These are phyloP conservation scores for Irpex rosettiformis DNA, from an alignment of 1,284 basidiomycete species.

Conservation along the genomic window DNA sequence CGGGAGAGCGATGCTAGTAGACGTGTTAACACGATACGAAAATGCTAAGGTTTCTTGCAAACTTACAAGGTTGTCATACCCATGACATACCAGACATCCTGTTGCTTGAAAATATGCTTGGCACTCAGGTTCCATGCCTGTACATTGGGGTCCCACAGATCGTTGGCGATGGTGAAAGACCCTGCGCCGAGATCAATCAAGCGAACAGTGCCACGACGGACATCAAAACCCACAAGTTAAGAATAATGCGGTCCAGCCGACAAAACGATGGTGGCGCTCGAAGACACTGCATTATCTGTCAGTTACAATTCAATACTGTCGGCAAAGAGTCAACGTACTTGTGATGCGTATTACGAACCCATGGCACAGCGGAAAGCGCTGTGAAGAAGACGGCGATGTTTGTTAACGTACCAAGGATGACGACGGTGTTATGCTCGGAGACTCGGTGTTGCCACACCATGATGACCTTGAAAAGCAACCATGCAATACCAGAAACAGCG, in stretches of 20 bases:
- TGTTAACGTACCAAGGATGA: constrained; percentile 57
- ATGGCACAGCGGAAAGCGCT: constrained; percentile 62
- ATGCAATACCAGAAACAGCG: constrained; percentile 60
- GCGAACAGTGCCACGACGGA: neutral
- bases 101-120: constrained; percentile 54
- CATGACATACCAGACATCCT: constrained; percentile 73
- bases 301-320: neutral
- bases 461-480: constrained; percentile 61
- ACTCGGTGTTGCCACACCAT: constrained; percentile 46
- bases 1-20: constrained; percentile 59
- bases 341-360: constrained; percentile 73
- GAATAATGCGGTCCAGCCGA: constrained; percentile 65
- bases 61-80: constrained; percentile 72
- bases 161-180: constrained; percentile 64
- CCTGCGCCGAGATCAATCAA: constrained; percentile 31
- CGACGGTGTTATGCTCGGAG: constrained; percentile 48
- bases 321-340: constrained; percentile 48
- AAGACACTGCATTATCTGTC: constrained; percentile 45
- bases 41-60: neutral
- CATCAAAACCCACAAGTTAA: constrained; percentile 46
- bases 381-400: constrained; percentile 51
- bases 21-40: neutral
- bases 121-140: constrained; percentile 54
- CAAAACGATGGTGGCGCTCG: constrained; percentile 73
- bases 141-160: constrained; percentile 51